These are phyloP conservation scores for Petrea volubilis DNA, from an alignment of 257 asterid species.

Conservation along the genomic window DNA sequence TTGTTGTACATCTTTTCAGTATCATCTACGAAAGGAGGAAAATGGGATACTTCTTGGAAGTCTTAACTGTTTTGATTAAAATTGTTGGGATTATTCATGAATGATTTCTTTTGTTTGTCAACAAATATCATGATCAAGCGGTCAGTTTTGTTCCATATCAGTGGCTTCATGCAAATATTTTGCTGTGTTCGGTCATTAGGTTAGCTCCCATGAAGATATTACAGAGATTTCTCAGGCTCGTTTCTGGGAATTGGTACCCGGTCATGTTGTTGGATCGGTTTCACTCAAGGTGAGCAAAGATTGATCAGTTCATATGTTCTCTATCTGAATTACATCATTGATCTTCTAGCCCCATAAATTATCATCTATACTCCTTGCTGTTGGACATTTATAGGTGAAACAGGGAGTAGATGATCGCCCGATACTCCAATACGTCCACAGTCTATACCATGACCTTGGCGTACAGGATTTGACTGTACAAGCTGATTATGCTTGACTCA, in stretches of 20 bases:
- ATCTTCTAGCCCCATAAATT: background rate
- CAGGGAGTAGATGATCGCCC: conserved; percentile 66
- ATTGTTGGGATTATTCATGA: too few relatives aligned
- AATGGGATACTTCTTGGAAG: too few relatives aligned
- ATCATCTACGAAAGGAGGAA: background rate
- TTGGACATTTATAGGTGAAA: conserved; percentile 56
- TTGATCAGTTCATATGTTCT: background rate
- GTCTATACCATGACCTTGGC: conserved; percentile 83
- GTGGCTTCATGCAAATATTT: background rate
- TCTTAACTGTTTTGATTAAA: too few relatives aligned
- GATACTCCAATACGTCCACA: conserved; percentile 67
- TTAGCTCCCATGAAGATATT: conserved; percentile 65
- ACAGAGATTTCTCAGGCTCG: conserved; percentile 78
- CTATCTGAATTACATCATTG: background rate
- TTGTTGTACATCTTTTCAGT: background rate
- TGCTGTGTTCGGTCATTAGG: conserved; percentile 34
- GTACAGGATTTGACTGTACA: conserved; percentile 84
- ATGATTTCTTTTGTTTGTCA: background rate
- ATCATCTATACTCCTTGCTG: background rate
- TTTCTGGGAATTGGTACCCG: conserved; percentile 93
- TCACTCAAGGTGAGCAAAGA: conserved; percentile 58
- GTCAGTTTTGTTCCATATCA: background rate
- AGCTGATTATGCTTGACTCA: conserved; percentile 41
- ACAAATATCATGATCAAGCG: background rate
- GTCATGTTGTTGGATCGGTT: conserved; percentile 83